Evolutionary conservation across 139 green algal species (phyloP), one percentile per base, ranked within the genome.

Genomic region (Ostreobium quekettii): DNA sequence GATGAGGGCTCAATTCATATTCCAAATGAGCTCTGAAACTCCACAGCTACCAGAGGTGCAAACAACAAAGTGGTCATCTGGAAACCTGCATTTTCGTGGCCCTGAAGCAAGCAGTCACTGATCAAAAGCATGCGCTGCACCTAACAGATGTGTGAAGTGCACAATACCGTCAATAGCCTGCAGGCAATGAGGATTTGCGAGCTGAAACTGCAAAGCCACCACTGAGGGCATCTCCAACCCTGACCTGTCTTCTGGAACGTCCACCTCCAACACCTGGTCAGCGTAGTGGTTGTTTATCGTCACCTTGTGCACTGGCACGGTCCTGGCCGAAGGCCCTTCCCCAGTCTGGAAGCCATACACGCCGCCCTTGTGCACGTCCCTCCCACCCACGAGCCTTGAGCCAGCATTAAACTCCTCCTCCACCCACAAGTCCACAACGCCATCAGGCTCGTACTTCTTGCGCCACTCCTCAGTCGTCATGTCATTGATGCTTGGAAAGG

Each of bases 381-480:
- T 66, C 32, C 90, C 90, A 30, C 88, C 88, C 65, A 90, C 57
- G 0, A 96, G 71, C 24, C 89, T 77, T 4, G 87, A 94, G 0
- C 85, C 91, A 31, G 89, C 77, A 64, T 96, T 97, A 79, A 95
- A 97, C 69, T 97, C 87, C n/a, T 97, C 91, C 71, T 96, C 81
- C 15, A 96, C 63, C 79, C 84, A 97, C 36, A 97, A 71, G 78
- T 95, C 86, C 2, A 96, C 90, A 4, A 59, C 78, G 6, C 90
- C 91, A 29, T 86, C 78, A 42, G 72, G 73, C 63, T 95, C 91
- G 65, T 91, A 95, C 37, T 71, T 75, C 1, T 60, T 56, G 1
- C 85, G 77, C 90, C 89, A 95, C 70, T 95, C 85, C 0, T 76
- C 83, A 8, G 88, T 97, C 0, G 75, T 86, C 75, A 96, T 80